Evolutionary conservation across 345 rosid species (phyloP).

Genomic region (Fremontodendron californicum): DNA sequence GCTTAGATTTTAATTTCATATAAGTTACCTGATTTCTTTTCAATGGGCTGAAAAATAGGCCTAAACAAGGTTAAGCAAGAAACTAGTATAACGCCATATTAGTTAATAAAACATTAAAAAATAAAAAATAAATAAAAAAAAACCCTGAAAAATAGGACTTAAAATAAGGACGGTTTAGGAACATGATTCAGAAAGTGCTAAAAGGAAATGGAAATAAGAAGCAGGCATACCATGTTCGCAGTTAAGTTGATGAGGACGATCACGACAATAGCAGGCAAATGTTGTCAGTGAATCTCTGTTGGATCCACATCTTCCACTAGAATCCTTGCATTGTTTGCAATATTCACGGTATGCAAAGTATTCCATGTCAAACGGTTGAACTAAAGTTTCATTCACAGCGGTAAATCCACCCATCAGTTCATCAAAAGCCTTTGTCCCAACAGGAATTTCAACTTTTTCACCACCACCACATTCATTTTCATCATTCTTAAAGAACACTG

Average conservation of each 20-base stretch:
- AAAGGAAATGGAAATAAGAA: no score
- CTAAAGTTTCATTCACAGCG: neutral
- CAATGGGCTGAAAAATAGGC: no score
- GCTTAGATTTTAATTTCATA: no score
- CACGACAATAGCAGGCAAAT: neutral
- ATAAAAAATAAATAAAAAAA: no score
- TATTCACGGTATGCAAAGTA: accelerated
- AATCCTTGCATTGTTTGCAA: conserved; percentile 23
- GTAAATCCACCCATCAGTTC: accelerated
- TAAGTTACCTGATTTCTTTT: no score
- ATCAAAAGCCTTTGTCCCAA: neutral
- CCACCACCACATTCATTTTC: no score
- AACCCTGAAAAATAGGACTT: no score
- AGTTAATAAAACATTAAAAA: no score
- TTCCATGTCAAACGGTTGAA: conserved; percentile 24
- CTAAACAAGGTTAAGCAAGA: no score
- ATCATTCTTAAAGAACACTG: neutral
- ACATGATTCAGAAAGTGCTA: neutral
- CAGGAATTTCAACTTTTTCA: conserved; percentile 18
- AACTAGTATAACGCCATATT: no score
- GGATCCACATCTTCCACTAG: conserved; percentile 50
- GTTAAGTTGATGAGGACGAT: neutral
- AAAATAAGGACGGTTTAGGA: no score
- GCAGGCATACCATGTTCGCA: neutral
- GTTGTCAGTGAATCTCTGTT: neutral